Evolutionary conservation across 768 basidiomycete genomes (phyloP), one percentile per base, ranked within the genome.

Genomic region (Russula foetens): DNA sequence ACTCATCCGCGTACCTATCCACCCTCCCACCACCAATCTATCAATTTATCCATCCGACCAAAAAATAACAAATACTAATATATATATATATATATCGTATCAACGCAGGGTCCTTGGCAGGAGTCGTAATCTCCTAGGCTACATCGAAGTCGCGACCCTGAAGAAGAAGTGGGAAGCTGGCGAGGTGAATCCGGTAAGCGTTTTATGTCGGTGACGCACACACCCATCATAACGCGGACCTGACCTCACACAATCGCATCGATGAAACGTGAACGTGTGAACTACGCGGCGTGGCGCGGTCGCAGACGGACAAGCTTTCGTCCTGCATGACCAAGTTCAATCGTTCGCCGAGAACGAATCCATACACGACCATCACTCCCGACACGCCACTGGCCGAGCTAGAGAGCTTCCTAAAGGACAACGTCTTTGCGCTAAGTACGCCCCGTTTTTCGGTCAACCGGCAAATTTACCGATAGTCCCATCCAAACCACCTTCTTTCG

Each of bases 301-400:
- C 19, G 26, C 56, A 92, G 88, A 76, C 77, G 65, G 92, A 92
- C 68, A 84, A 83, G 66, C 84, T 94, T 21, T 74, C 76, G 53
- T 69, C 79, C 48, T 83, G 84, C 71, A 90, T 90, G 84, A 82
- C 78, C 39, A 86, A 80, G 66, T 93, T 93, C 75, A 79, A 83
- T 67, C 84, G 90, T 33, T 77, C 76, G 7, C 72, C 80, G 9
- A 63, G 61, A 23, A 79, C 78, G 4, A 74, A 86, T 57, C 85
- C 86, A 3, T 92, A 92, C 71, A 86, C 83, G 14, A 73, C 88
- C 56, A 90, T 96, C 66, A 91, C 91, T 0, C 92, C 92, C 1
- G 74, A 81, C 47, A 88, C 92, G 7, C 81, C 90, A 2, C 78
- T 96, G 11, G 81, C 81, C 0, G 90, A 92, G 14, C 76, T 96